A percentile compares a stretch with the other conserved stretches of the same genome.
Conservation (phyloP, 75 land plant genomes). For the Isoetes taiwanensis region DNA sequence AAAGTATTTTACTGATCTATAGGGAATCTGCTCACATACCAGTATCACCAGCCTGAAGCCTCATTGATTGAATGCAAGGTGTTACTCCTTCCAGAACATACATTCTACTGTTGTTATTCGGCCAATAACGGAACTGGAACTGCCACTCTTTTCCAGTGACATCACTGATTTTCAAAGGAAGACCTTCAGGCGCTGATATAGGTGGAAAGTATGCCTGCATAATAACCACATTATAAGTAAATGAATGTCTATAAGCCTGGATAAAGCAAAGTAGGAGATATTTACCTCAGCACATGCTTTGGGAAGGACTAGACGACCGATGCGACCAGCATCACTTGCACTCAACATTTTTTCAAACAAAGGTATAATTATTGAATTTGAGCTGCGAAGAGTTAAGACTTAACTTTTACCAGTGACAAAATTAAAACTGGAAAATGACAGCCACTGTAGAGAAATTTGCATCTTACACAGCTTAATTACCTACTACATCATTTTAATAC, state of each 20-base stretch:
- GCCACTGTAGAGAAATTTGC: too few relatives aligned
- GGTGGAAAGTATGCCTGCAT: constrained; percentile 84
- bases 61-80: constrained; percentile 92
- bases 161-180: constrained; percentile 69
- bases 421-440: too few relatives aligned
- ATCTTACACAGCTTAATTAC: too few relatives aligned
- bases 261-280: background rate
- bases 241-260: too few relatives aligned
- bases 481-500: too few relatives aligned
- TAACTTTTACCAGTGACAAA: too few relatives aligned
- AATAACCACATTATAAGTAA: too few relatives aligned
- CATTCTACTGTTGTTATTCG: constrained; percentile 95
- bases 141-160: constrained; percentile 80
- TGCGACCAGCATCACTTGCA: constrained; percentile 95
- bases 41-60: constrained; percentile 89
- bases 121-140: constrained; percentile 93
- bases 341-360: constrained; percentile 85
- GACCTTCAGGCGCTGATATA: constrained; percentile 84
- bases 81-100: constrained; percentile 94
- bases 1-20: background rate
- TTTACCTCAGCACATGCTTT: constrained; percentile 97
- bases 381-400: constrained; percentile 32
- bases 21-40: constrained; percentile 28
- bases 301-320: constrained; percentile 88
- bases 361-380: constrained; percentile 65